Conservation (phyloP, 192 early-diverging fungal species). For the Coemansia aciculifera region DNA sequence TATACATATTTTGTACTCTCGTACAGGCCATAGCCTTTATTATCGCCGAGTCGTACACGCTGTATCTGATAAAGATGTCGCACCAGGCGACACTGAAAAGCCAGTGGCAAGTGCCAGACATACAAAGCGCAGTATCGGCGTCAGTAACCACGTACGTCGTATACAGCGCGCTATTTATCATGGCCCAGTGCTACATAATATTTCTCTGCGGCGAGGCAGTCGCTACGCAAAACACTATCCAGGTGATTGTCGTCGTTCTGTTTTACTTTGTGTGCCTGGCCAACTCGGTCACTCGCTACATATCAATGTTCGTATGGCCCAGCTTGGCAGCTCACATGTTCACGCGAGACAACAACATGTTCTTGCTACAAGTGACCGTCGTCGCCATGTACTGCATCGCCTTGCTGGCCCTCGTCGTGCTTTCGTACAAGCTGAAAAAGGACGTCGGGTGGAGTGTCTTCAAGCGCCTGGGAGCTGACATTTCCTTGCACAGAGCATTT, state of each 20-base stretch:
- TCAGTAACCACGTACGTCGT: constrained; percentile 48
- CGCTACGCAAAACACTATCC: constrained; percentile 44
- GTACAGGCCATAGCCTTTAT: constrained; percentile 40
- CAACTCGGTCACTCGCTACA: constrained; percentile 28
- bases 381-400: constrained; percentile 28
- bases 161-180: constrained; percentile 51
- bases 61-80: constrained; percentile 29
- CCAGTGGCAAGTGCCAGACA: constrained; percentile 39
- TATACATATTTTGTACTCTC: constrained; percentile 28
- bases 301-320: constrained; percentile 38
- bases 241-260: constrained; percentile 43
- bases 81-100: constrained; percentile 9
- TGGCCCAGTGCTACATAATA: constrained; percentile 46
- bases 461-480: constrained; percentile 54
- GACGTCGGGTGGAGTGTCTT: constrained; percentile 54
- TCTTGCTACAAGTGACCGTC: constrained; percentile 40
- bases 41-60: constrained; percentile 40
- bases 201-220: constrained; percentile 45
- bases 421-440: constrained; percentile 55
- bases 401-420: constrained; percentile 26
- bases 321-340: constrained; percentile 44
- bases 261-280: constrained; percentile 46
- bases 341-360: constrained; percentile 37
- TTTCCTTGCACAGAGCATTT: constrained; percentile 51
- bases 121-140: constrained; percentile 35